These are phyloP conservation scores for Volvox reticuliferus DNA, from an alignment of 139 green algal species.

Conservation along the genomic window DNA sequence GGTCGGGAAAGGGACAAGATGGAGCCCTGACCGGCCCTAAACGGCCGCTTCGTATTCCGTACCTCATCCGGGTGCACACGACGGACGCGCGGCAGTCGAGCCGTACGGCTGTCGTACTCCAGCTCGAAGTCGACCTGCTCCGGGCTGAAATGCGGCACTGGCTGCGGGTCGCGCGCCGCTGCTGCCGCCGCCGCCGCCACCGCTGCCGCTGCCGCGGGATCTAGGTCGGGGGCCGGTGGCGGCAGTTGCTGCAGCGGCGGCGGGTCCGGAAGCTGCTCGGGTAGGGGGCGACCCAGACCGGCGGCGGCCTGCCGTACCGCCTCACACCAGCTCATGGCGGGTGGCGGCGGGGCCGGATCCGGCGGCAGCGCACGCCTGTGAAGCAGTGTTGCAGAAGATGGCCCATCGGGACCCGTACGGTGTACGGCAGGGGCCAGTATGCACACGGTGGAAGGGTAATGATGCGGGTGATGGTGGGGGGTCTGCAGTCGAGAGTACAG, in stretches of 20 bases:
- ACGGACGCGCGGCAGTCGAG: not conserved
- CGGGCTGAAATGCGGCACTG: not conserved
- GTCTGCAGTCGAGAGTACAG: not conserved
- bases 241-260: not conserved
- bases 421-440: not conserved
- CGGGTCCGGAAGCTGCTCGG: not conserved
- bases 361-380: not conserved
- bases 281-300: not conserved
- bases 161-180: not conserved
- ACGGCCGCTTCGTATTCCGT: not conserved
- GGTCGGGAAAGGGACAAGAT: not conserved
- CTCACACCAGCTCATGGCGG: not conserved
- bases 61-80: not conserved
- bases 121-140: slow-evolving; percentile 1
- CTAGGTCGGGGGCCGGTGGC: not conserved
- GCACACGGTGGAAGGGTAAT: too few species aligned
- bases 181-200: not conserved
- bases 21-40: too few species aligned
- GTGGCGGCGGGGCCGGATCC: slow-evolving; percentile 2
- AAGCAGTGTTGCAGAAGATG: not conserved
- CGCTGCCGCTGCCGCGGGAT: not conserved
- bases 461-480: too few species aligned
- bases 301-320: not conserved
- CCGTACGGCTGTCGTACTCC: slow-evolving; percentile 16
- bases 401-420: not conserved